Base-by-base conservation (phyloP, 2,329 filamentous ascomycete species). In the Cladosporium sp. region DNA sequence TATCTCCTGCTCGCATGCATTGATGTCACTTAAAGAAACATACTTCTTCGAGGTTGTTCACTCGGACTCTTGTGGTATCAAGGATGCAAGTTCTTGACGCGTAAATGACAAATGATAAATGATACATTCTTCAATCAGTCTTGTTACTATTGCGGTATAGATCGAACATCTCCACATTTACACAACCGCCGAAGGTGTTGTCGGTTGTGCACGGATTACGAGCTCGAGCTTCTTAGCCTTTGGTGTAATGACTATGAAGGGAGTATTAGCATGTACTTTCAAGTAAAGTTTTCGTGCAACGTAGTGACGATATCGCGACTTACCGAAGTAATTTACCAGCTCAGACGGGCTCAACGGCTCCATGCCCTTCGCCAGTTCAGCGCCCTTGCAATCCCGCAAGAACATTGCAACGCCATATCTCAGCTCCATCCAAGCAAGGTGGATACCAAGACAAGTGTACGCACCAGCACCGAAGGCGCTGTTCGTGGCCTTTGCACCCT, bases 381-480 rank as follows among this genome's bases (percentile, higher is more conserved):
- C 67, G 0, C 76, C 75, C 31, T 64, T 69, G 67, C 81, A 85
- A 35, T 81, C 75, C 0, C 79, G 77, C 71, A 87, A 86, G 73
- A 88, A 85, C 5, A 80, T 76, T 0, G 84, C 82, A 0, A 81
- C 78, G 0, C 80, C 83, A 40, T 85, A 79, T 10, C 85, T 79
- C 33, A 88, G 70, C 70, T 88, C 85, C 75, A 85, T 85, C 26
- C 79, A 77, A 0, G 89, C 89, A 68, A 91, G 85, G 70, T 91
- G 88, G 6, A 87, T 85, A 0, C 89, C 89, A 5, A 92, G 80
- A 69, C 89, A 92, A 76, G 89, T 88, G 28, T 89, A 80, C 0
- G 88, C 86, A 0, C 89, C 89, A 21, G 85, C 89, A 1, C 88
- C 87, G 73, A 91, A 91, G 0, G 88, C 88, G 80, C 88, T 87